Conservation (phyloP, 306 rosid species). For the Cicer bijugum region DNA sequence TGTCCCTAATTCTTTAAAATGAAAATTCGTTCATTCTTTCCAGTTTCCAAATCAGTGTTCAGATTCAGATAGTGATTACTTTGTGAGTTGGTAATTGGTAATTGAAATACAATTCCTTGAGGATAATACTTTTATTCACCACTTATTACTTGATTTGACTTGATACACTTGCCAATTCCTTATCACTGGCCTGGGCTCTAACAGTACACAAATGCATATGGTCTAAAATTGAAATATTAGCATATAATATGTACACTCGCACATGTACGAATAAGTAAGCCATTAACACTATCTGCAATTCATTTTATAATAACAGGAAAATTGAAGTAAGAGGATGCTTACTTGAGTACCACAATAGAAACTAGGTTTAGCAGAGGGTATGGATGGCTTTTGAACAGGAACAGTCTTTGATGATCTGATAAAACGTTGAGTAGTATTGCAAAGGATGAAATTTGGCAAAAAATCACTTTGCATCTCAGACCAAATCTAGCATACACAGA, state of each 20-base stretch:
- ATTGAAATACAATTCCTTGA: background rate
- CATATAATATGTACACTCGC: slow-evolving; percentile 14
- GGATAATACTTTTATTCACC: background rate
- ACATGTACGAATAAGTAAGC: slow-evolving; percentile 6
- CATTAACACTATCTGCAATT: slow-evolving; percentile 30
- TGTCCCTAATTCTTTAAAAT: slow-evolving; percentile 4
- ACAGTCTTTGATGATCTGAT: slow-evolving; percentile 77
- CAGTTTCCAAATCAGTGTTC: slow-evolving; percentile 22
- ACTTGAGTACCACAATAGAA: slow-evolving; percentile 94
- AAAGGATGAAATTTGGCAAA: slow-evolving; percentile 87
- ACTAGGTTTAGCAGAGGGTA: slow-evolving; percentile 91
- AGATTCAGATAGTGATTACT: background rate
- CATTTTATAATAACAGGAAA: slow-evolving; percentile 23
- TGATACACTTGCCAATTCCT: slow-evolving; percentile 14
- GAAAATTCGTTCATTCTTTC: background rate
- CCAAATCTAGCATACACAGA: slow-evolving; percentile 75
- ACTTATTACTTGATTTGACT: slow-evolving; percentile 16
- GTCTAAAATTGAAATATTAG: slow-evolving; percentile 23
- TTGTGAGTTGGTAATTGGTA: background rate
- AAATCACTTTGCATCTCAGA: slow-evolving; percentile 97
- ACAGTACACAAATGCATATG: slow-evolving; percentile 15
- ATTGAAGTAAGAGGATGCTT: slow-evolving; percentile 44
- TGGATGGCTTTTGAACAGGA: slow-evolving; percentile 95
- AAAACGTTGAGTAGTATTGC: slow-evolving; percentile 96
- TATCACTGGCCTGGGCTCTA: slow-evolving; percentile 4